Evolutionary conservation across 73 alveolate genomes (phyloP).

Genomic region (Blepharisma stoltei): DNA sequence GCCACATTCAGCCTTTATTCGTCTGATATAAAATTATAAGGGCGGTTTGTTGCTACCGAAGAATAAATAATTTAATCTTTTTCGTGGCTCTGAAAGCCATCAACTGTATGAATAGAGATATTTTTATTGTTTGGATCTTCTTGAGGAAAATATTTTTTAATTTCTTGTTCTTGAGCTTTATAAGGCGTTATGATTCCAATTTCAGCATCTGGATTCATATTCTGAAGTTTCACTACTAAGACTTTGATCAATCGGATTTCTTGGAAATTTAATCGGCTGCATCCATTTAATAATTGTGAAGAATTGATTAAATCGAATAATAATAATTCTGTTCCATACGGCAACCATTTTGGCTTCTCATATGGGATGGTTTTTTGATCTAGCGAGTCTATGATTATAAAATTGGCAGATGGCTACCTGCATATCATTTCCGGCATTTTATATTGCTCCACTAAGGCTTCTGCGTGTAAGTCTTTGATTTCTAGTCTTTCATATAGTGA

Average conservation of each 20-base stretch:
- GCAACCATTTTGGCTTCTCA: slow-evolving; percentile 28
- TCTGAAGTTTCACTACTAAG: slow-evolving; percentile 12
- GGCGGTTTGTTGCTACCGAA: slow-evolving; percentile 69
- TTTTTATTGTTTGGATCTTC: slow-evolving; percentile 31
- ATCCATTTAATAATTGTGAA: slow-evolving; percentile 2
- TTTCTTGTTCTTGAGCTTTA: slow-evolving; percentile 33
- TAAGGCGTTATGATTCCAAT: slow-evolving; percentile 62
- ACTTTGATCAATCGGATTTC: slow-evolving; percentile 39
- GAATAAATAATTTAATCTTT: slow-evolving; percentile 86
- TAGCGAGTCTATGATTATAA: slow-evolving; percentile 56
- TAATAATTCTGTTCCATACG: background rate
- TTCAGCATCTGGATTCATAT: background rate
- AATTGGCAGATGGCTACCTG: slow-evolving; percentile 69
- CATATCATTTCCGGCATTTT: slow-evolving; percentile 92
- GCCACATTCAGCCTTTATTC: slow-evolving; percentile 91
- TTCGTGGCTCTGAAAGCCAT: slow-evolving; percentile 95
- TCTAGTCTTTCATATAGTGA: slow-evolving; percentile 80
- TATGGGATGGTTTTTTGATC: slow-evolving; percentile 37
- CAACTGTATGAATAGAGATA: slow-evolving; percentile 87
- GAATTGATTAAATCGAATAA: slow-evolving; percentile 31
- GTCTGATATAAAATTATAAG: slow-evolving; percentile 79
- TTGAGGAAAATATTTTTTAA: slow-evolving; percentile 32
- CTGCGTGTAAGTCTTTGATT: slow-evolving; percentile 65
- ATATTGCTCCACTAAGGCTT: slow-evolving; percentile 87
- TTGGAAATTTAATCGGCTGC: slow-evolving; percentile 16